A percentile compares a stretch with the other conserved stretches of the same genome.
These are phyloP conservation scores for Podaxis sp. DNA, from an alignment of 768 basidiomycete genomes.

Conservation along the genomic window DNA sequence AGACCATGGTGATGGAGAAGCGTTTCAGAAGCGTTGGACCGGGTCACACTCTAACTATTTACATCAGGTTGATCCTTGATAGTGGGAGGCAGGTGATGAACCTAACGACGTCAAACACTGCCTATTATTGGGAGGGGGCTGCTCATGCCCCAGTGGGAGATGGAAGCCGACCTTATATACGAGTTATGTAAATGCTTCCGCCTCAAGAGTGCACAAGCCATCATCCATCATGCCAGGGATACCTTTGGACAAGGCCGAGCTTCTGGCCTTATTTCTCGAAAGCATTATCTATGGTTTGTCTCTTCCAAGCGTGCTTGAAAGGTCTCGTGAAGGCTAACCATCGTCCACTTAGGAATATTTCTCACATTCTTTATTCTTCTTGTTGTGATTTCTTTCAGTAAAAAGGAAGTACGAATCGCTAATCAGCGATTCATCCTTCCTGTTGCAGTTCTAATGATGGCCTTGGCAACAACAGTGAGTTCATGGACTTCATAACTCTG, in stretches of 20 bases:
- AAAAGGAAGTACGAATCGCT: neutral
- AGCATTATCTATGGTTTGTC: slow-evolving; percentile 9
- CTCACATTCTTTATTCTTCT: slow-evolving; percentile 6
- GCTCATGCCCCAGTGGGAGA: neutral
- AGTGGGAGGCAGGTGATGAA: too few relatives aligned
- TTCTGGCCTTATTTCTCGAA: slow-evolving; percentile 10
- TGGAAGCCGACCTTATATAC: neutral
- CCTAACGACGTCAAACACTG: too few relatives aligned
- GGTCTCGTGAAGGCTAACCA: neutral
- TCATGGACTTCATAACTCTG: neutral
- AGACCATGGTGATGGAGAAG: too few relatives aligned
- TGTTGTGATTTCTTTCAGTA: slow-evolving; percentile 3
- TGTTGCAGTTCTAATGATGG: slow-evolving; percentile 5
- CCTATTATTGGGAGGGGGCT: too few relatives aligned
- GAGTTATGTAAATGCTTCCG: neutral
- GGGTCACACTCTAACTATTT: too few relatives aligned
- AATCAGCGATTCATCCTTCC: slow-evolving; percentile 12
- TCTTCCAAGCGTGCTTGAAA: neutral
- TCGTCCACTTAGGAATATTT: neutral
- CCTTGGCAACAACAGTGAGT: slow-evolving; percentile 1
- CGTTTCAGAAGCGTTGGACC: too few relatives aligned
- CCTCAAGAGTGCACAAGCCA: neutral
- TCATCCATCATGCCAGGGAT: neutral
- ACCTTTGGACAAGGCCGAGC: slow-evolving; percentile 9
- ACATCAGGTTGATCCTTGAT: too few relatives aligned